These are phyloP conservation scores for Fusarium subglutinans DNA, from an alignment of 2,329 filamentous ascomycete species.

Conservation along the genomic window DNA sequence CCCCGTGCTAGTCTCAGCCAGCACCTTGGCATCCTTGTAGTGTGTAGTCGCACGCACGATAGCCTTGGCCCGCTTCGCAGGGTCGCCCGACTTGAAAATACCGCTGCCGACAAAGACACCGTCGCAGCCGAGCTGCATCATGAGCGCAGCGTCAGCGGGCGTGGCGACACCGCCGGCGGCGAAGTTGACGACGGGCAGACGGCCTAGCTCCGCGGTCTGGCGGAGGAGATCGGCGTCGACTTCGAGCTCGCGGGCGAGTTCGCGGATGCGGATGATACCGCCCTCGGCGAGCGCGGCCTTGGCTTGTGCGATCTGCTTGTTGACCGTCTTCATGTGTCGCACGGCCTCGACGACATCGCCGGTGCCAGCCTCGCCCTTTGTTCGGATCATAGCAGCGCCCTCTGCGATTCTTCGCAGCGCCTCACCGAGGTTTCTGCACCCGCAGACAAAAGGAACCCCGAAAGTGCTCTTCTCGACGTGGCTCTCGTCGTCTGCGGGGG, in stretches of 20 bases:
- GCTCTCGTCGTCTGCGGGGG: slow-evolving; percentile 87
- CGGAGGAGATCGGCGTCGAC: slow-evolving; percentile 81
- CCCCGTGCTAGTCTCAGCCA: slow-evolving; percentile 87
- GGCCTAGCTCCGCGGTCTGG: slow-evolving; percentile 85
- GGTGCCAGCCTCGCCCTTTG: slow-evolving; percentile 97
- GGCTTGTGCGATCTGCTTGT: slow-evolving; percentile 80
- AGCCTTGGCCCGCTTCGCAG: slow-evolving; percentile 87
- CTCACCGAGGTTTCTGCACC: slow-evolving; percentile 93
- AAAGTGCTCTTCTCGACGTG: slow-evolving; percentile 91
- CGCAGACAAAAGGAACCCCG: slow-evolving; percentile 92
- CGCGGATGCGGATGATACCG: slow-evolving; percentile 65
- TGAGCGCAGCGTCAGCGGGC: slow-evolving; percentile 90
- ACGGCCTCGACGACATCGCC: slow-evolving; percentile 98
- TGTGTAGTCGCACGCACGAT: slow-evolving; percentile 96
- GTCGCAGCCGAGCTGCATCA: slow-evolving; percentile 99
- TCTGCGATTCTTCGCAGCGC: slow-evolving; percentile 90
- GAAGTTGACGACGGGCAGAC: slow-evolving; percentile 96
- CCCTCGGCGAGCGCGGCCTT: slow-evolving; percentile 73
- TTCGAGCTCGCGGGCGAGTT: slow-evolving; percentile 83
- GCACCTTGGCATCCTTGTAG: slow-evolving; percentile 82
- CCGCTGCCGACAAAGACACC: slow-evolving; percentile 97
- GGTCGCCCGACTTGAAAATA: slow-evolving; percentile 97
- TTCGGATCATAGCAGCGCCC: slow-evolving; percentile 98
- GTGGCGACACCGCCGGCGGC: slow-evolving; percentile 99
- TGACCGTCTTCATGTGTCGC: slow-evolving; percentile 93